phyloP scores from a whole-genome alignment of 495 filamentous ascomycete species.

The Penicillium dipodomyicola region DNA sequence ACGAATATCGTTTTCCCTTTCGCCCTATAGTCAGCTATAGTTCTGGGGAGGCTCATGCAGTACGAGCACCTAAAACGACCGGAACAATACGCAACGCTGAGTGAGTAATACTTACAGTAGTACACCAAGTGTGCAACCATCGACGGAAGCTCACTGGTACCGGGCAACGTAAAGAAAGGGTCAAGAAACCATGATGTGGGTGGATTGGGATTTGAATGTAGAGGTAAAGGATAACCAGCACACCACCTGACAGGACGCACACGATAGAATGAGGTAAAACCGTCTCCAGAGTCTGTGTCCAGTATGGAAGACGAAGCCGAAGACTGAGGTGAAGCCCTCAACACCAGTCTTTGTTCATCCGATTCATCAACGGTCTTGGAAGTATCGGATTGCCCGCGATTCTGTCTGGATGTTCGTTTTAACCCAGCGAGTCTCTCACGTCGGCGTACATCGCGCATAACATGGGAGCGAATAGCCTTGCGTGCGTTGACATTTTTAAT shows the following conservation, averaged over 20 bases:
- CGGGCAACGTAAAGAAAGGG: slow-evolving; percentile 34
- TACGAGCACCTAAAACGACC: not conserved
- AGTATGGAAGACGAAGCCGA: slow-evolving; percentile 10
- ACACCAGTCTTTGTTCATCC: slow-evolving; percentile 15
- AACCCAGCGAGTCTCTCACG: slow-evolving; percentile 37
- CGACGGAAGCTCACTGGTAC: slow-evolving; percentile 22
- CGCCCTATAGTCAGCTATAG: slow-evolving; percentile 10
- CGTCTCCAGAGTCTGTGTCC: slow-evolving; percentile 2
- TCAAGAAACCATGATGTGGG: slow-evolving; percentile 33
- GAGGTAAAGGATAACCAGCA: slow-evolving; percentile 15
- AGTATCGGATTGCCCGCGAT: slow-evolving; percentile 10
- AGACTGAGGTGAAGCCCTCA: slow-evolving; percentile 20
- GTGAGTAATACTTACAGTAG: slow-evolving; percentile 30
- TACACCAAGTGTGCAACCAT: slow-evolving; percentile 29
- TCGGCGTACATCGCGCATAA: slow-evolving; percentile 42
- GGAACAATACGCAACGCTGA: not conserved
- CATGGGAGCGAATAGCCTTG: slow-evolving; percentile 40
- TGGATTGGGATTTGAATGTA: slow-evolving; percentile 21
- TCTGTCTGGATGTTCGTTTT: slow-evolving; percentile 33
- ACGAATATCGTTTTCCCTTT: slow-evolving; percentile 38
- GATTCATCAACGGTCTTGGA: slow-evolving; percentile 10
- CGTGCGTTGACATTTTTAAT: slow-evolving; percentile 40
- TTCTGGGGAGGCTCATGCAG: not conserved
- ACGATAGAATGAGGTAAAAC: slow-evolving; percentile 12
- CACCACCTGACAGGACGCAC: slow-evolving; percentile 21